Evolutionary conservation across 148 eudicot species (phyloP).

Genomic region (Silene uniflora): DNA sequence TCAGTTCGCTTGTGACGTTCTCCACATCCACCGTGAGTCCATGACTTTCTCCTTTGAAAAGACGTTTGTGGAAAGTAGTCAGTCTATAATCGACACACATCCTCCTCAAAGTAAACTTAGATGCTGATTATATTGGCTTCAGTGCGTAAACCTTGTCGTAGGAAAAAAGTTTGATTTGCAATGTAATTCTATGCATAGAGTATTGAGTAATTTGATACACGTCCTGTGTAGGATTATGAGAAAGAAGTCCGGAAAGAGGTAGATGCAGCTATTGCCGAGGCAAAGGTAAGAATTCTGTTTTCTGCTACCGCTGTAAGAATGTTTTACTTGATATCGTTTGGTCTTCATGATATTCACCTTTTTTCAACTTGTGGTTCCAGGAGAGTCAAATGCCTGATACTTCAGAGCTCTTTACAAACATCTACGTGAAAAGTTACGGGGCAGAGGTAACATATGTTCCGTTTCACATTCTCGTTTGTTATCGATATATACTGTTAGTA

Average conservation of each 20-base stretch:
- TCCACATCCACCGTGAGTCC: background rate
- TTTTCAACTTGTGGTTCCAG: slow-evolving; percentile 39
- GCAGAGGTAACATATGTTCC: slow-evolving; percentile 53
- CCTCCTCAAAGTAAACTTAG: too few relatives aligned
- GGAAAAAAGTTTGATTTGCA: background rate
- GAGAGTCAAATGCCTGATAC: slow-evolving; percentile 90
- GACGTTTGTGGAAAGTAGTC: background rate
- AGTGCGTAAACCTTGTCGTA: background rate
- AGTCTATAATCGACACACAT: too few relatives aligned
- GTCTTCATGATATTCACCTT: background rate
- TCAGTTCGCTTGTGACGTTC: background rate
- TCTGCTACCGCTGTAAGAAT: background rate
- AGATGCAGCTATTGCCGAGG: slow-evolving; percentile 53
- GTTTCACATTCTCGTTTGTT: background rate
- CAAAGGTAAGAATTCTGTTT: slow-evolving; percentile 38
- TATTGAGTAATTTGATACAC: background rate
- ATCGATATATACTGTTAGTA: background rate
- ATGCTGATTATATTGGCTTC: too few relatives aligned
- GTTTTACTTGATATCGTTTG: background rate
- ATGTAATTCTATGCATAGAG: background rate
- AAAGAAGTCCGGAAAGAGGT: slow-evolving; percentile 53
- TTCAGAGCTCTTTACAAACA: slow-evolving; percentile 74
- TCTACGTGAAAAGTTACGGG: slow-evolving; percentile 76
- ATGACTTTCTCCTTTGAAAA: background rate
- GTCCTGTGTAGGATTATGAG: slow-evolving; percentile 42